Conservation (phyloP, 116 monocot species). For the Dioscorea cayenensis region DNA sequence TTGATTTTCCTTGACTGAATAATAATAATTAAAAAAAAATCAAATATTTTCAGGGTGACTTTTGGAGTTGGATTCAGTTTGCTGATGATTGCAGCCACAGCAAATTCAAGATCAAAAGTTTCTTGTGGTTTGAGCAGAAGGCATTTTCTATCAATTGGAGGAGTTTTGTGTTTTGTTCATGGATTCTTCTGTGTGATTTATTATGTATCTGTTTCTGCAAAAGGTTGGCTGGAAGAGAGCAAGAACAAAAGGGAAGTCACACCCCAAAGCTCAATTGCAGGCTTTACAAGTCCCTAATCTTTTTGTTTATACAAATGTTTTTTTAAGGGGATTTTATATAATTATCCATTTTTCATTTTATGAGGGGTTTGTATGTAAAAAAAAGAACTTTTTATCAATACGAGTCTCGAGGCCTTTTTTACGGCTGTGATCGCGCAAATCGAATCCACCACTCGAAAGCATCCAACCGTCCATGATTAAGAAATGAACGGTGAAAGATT, state of each 20-base stretch:
- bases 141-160: constrained; percentile 62
- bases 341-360: too few relatives aligned
- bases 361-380: too few relatives aligned
- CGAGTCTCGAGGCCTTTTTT: too few relatives aligned
- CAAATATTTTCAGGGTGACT: constrained; percentile 28
- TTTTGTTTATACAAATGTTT: too few relatives aligned
- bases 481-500: background rate
- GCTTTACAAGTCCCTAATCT: background rate
- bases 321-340: too few relatives aligned
- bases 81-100: constrained; percentile 49
- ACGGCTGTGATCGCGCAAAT: too few relatives aligned
- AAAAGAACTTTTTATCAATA: too few relatives aligned
- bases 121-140: constrained; percentile 54
- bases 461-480: background rate
- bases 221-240: too few relatives aligned
- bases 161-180: constrained; percentile 87
- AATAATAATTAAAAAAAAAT: background rate
- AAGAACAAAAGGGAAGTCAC: background rate
- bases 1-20: background rate
- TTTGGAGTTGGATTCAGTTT: constrained; percentile 32
- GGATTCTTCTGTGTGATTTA: constrained; percentile 44
- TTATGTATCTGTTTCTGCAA: constrained; percentile 46
- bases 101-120: constrained; percentile 50
- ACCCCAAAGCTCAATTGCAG: background rate
- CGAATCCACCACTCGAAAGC: background rate